phyloP scores from a whole-genome alignment of 805 yeast species.

The Metschnikowia lochheadii region DNA sequence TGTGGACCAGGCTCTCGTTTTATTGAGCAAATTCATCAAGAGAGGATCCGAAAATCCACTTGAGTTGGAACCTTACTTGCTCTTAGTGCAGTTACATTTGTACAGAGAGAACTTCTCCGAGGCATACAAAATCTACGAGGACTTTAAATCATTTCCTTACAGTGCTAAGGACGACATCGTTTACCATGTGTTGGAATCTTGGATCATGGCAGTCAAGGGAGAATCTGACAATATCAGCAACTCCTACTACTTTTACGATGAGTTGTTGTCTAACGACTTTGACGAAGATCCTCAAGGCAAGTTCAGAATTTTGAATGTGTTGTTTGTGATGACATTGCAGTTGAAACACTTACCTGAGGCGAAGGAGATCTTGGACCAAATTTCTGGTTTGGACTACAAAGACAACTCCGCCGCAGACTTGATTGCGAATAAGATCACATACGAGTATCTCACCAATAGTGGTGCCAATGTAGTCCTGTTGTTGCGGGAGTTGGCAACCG shows the following conservation, averaged over 20 bases:
- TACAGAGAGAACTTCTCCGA: conserved; percentile 32
- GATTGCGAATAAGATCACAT: conserved; percentile 62
- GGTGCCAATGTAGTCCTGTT: conserved; percentile 45
- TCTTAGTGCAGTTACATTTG: conserved; percentile 38
- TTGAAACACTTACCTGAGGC: conserved; percentile 82
- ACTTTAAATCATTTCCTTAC: conserved; percentile 32
- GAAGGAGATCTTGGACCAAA: conserved; percentile 47
- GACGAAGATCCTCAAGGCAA: conserved; percentile 35
- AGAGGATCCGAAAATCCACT: conserved; percentile 16
- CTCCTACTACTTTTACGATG: conserved; percentile 69
- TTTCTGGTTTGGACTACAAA: conserved; percentile 41
- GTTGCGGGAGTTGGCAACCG: conserved; percentile 40
- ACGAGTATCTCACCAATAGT: conserved; percentile 44
- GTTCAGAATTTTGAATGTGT: conserved; percentile 44
- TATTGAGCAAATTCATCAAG: conserved; percentile 27
- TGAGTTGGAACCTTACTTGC: conserved; percentile 40
- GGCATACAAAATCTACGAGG: conserved; percentile 31
- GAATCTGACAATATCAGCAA: conserved; percentile 39
- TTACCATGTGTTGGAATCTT: conserved; percentile 75
- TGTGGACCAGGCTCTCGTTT: conserved; percentile 33
- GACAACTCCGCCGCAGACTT: conserved; percentile 36
- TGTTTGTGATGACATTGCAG: conserved; percentile 73
- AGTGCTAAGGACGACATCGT: conserved; percentile 60
- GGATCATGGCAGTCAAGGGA: conserved; percentile 43
- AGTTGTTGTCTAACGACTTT: conserved; percentile 53